Evolutionary conservation across 2,329 filamentous ascomycete genomes (phyloP), one percentile per base, ranked within the genome.

Genomic region (Aureobasidium uvarum): DNA sequence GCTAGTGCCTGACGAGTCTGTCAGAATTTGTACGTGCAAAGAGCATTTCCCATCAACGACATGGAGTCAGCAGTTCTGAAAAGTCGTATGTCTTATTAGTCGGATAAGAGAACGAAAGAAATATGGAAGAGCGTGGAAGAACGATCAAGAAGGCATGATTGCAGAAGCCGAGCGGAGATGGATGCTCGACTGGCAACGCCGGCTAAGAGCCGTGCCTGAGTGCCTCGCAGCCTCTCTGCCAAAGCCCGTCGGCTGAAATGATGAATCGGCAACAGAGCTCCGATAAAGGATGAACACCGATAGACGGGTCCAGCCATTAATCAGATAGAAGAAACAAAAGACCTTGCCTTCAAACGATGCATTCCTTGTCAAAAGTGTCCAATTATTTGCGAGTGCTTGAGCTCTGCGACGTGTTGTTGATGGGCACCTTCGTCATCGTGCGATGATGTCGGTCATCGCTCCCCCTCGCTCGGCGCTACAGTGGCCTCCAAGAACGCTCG

Each of bases 371-470:
- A 11, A 43, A 18, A 43, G 5, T 31, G 39, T 31, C 38, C 39
- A 58, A 45, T 28, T 23, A 14, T 20, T 45, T 39, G 31, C 23
- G 23, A 43, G 54, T 43, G 20, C 54, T 45, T 10, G n/a, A 11
- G n/a, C 2, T 36, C 25, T 45, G 54, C 38, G 39, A 56, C 54
- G n/a, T 56, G 31, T 41, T 36, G n/a, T 13, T 38, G 36, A 28
- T 20, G 36, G 41, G 52, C 23, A 39, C 16, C 28, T 16, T 50
- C 58, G 58, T 62, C 58, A 62, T 62, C 33, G 31, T 31, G 45
- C 58, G 58, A 62, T 62, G 58, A 62, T 62, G 58, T 62, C 58
- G 58, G 58, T 62, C 58, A 60, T 41, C 56, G 56, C 56, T 48
- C 28, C 18, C 18, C 25, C 52, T 56, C 31, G 41, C 56, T 62